Evolutionary conservation across 2,329 filamentous ascomycete species (phyloP), one percentile per base, ranked within the genome.

Genomic region (Trichoderma endophyticum): DNA sequence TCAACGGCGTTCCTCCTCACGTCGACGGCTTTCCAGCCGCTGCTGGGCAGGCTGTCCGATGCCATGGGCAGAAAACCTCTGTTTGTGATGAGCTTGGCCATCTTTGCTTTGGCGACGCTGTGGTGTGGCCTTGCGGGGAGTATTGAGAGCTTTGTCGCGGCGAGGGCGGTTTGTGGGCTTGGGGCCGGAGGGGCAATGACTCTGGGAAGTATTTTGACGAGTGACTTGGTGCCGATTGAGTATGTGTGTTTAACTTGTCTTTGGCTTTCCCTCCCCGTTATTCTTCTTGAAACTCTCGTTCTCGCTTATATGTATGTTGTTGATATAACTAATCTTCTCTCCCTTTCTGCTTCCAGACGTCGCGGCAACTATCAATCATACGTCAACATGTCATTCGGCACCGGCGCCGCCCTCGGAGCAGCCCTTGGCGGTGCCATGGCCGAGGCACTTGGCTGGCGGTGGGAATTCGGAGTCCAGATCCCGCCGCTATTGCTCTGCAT

Each of bases 1-100:
- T 94, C 92, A 2, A 95, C 93, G 0, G 89, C 92, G 0, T 95
- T 94, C 75, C 81, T 95, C 43, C 85, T 96, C 48, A 94, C 93
- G 0, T 92, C 89, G 4, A 94, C 92, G 1, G 89, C 91, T 28
- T 91, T 93, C 71, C 91, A 94, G 80, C 92, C 93, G 0, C 82
- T 95, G 1, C 88, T 93, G 74, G 93, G 92, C 3, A 87, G 93
- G 2, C 79, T 94, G 1, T 94, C 92, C 2, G 93, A 95, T 80
- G 90, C 91, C 0, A 82, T 94, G 72, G 92, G 93, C 12, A 84
- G 92, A 59, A 92, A 90, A 72, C 82, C 85, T 21, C 86, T 91
- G 1, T 94, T 93, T 76, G 82, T 94, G 12, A 85, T 86, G 12
- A 87, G 88, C 1, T 84, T 91, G n/a, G 78, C 84, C 14, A 82